phyloP scores from a whole-genome alignment of 2,329 filamentous ascomycete species.

The Helotiales sp. region DNA sequence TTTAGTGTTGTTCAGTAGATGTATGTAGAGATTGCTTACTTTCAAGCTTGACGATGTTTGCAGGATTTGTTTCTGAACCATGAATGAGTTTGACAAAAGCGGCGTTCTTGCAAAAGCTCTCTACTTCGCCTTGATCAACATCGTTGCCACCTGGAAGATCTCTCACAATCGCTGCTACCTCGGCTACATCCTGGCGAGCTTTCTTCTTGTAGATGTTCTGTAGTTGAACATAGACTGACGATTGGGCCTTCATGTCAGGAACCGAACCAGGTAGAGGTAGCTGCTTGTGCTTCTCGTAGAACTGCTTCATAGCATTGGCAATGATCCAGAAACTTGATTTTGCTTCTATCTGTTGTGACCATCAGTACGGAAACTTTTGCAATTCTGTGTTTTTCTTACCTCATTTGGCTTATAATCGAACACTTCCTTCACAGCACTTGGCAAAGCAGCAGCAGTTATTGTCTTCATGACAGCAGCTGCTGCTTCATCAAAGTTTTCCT shows the following conservation, averaged over 20 bases:
- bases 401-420: slow-evolving; percentile 63
- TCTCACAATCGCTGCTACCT: slow-evolving; percentile 69
- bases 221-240: slow-evolving; percentile 82
- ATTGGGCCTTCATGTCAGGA: slow-evolving; percentile 97
- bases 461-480: slow-evolving; percentile 84
- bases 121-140: slow-evolving; percentile 73
- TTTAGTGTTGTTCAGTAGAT: slow-evolving; percentile 27
- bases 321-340: slow-evolving; percentile 83
- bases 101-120: slow-evolving; percentile 93
- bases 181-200: slow-evolving; percentile 73
- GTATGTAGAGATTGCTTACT: slow-evolving; percentile 22
- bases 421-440: slow-evolving; percentile 71
- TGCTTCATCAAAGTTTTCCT: slow-evolving; percentile 97
- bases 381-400: slow-evolving; percentile 43
- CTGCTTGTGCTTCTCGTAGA: slow-evolving; percentile 70
- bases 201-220: slow-evolving; percentile 93
- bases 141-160: slow-evolving; percentile 46
- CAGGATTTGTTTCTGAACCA: slow-evolving; percentile 17
- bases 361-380: neutral
- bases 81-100: slow-evolving; percentile 89
- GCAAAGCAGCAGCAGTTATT: slow-evolving; percentile 68
- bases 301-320: slow-evolving; percentile 73
- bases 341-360: slow-evolving; percentile 43
- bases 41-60: slow-evolving; percentile 27
- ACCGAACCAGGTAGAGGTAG: slow-evolving; percentile 84